These are phyloP conservation scores for Metschnikowia kofuensis DNA, from an alignment of 805 yeast genomes.

Conservation along the genomic window DNA sequence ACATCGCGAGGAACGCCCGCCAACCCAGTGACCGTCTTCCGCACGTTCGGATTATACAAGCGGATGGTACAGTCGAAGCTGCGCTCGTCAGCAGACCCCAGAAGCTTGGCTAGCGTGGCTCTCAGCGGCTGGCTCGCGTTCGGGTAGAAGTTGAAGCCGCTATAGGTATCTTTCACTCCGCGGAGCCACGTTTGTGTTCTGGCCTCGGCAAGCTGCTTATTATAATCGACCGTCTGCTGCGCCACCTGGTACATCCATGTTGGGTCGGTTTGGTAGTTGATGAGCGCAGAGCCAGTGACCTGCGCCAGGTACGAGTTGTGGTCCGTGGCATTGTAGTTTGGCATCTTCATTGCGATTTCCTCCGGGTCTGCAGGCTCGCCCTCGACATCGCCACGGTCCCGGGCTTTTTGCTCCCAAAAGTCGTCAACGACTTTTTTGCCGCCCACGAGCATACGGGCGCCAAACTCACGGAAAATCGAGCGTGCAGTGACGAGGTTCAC, in stretches of 20 bases:
- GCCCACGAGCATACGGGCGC: slow-evolving; percentile 74
- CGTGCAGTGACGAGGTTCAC: slow-evolving; percentile 91
- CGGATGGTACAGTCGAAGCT: slow-evolving; percentile 39
- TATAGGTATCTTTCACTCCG: slow-evolving; percentile 76
- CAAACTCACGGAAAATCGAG: slow-evolving; percentile 86
- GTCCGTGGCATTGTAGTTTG: slow-evolving; percentile 15
- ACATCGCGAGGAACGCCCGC: slow-evolving; percentile 54
- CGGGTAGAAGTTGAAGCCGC: slow-evolving; percentile 80
- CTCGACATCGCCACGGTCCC: slow-evolving; percentile 59
- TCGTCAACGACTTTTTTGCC: slow-evolving; percentile 85
- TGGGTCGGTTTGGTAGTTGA: slow-evolving; percentile 52
- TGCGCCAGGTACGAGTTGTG: slow-evolving; percentile 26
- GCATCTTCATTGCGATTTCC: slow-evolving; percentile 13
- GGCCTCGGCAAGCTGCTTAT: slow-evolving; percentile 55
- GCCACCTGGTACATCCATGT: slow-evolving; percentile 88
- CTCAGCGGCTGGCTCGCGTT: slow-evolving; percentile 66
- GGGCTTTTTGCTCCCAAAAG: slow-evolving; percentile 68
- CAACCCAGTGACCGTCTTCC: slow-evolving; percentile 62
- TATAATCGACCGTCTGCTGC: slow-evolving; percentile 68
- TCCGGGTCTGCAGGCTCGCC: slow-evolving; percentile 71
- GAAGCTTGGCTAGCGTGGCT: slow-evolving; percentile 28
- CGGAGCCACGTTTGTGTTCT: slow-evolving; percentile 54
- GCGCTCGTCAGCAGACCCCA: slow-evolving; percentile 25
- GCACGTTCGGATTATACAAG: slow-evolving; percentile 43
- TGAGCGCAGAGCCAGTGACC: slow-evolving; percentile 40